These are phyloP conservation scores for Fagopyrum tataricum DNA, from an alignment of 148 eudicot species.

Conservation along the genomic window DNA sequence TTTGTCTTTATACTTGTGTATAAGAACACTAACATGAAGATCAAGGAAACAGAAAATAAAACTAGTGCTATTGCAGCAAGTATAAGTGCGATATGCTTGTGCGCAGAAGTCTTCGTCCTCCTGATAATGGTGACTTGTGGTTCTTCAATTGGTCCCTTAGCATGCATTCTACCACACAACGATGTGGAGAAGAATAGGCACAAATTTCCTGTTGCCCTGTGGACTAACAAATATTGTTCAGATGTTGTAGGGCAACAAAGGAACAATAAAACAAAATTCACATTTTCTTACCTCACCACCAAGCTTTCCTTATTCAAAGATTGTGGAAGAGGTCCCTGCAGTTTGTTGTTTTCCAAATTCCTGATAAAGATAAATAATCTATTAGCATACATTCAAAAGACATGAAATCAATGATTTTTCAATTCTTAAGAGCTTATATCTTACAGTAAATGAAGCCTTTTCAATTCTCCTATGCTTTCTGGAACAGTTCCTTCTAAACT, in stretches of 20 bases:
- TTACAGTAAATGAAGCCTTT: conserved; percentile 66
- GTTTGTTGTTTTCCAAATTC: conserved; percentile 62
- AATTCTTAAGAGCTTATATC: conserved; percentile 13
- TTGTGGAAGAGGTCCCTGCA: conserved; percentile 65
- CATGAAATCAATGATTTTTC: background rate
- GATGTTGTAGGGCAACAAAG: conserved; percentile 5
- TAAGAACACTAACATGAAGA: conserved; percentile 33
- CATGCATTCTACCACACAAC: conserved; percentile 29
- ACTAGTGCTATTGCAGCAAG: conserved; percentile 47
- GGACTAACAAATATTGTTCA: conserved; percentile 5
- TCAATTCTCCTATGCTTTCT: conserved; percentile 44
- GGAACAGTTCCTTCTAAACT: conserved; percentile 62
- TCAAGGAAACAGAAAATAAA: conserved; percentile 17
- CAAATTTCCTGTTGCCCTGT: conserved; percentile 67
- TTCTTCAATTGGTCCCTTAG: conserved; percentile 38
- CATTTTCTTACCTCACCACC: conserved; percentile 41
- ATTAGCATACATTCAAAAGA: background rate
- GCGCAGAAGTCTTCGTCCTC: conserved; percentile 36
- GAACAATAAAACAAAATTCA: background rate
- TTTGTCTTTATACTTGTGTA: conserved; percentile 32
- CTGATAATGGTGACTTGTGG: conserved; percentile 59
- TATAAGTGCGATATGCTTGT: conserved; percentile 30
- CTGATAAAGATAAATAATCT: conserved; percentile 22
- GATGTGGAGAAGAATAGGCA: conserved; percentile 54
- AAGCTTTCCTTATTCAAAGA: conserved; percentile 54